phyloP scores from a whole-genome alignment of 2,329 filamentous ascomycete genomes.

The Colletotrichum endophyticum region DNA sequence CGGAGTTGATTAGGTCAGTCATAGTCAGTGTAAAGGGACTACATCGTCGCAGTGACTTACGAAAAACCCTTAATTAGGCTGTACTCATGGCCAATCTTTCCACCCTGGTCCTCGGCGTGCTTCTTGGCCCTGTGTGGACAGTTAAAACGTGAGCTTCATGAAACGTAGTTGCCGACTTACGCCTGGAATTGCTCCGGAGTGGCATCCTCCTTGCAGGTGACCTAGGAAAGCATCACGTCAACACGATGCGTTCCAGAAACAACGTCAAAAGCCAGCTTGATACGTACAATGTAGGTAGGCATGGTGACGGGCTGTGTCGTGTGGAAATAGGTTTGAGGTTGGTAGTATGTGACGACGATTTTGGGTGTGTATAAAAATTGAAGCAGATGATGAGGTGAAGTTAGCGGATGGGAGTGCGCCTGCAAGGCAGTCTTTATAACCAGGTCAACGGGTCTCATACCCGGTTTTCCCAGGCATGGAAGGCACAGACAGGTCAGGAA shows the following conservation, averaged over 20 bases:
- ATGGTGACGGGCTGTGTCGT: constrained; percentile 39
- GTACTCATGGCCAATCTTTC: constrained; percentile 84
- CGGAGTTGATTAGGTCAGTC: not conserved
- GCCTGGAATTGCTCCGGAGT: constrained; percentile 69
- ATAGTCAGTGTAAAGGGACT: not conserved
- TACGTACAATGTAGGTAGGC: constrained; percentile 61
- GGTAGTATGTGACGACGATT: not conserved
- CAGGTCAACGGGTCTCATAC: not conserved
- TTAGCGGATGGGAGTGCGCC: not conserved
- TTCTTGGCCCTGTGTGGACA: constrained; percentile 73
- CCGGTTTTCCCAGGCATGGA: not conserved
- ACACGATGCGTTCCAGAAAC: not conserved
- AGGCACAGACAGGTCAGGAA: not conserved
- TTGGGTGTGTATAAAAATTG: not conserved
- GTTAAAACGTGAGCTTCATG: not conserved
- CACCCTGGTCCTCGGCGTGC: constrained; percentile 75
- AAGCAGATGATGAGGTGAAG: not conserved
- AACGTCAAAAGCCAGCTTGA: not conserved
- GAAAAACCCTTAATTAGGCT: constrained; percentile 90
- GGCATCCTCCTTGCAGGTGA: constrained; percentile 78
- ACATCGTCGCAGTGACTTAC: constrained; percentile 62
- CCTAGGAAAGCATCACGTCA: constrained; percentile 51
- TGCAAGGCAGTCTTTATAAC: constrained; percentile 15
- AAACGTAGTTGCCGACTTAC: constrained; percentile 47
- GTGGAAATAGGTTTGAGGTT: not conserved